Percentiles rank a stretch among this genome's conserved stretches.
Evolutionary conservation across 1,284 basidiomycete genomes (phyloP).

Genomic region (Ustilago nuda): DNA sequence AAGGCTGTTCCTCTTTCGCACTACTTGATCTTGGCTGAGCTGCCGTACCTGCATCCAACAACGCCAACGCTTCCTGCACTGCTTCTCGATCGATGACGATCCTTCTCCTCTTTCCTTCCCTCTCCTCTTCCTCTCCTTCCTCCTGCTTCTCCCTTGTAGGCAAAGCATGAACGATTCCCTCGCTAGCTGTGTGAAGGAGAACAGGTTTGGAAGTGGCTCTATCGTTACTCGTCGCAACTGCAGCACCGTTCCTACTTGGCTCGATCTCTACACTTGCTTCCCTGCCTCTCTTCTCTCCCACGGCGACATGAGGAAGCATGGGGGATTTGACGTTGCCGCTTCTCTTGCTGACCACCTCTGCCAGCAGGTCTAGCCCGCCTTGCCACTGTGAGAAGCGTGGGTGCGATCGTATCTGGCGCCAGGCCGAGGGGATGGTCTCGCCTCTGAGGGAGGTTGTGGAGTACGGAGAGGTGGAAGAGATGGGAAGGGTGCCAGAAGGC

Average conservation of each 20-base stretch:
- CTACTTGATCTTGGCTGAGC: constrained; percentile 26
- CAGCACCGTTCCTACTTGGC: constrained; percentile 9
- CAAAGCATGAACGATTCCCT: constrained; percentile 13
- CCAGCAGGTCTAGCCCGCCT: constrained; percentile 65
- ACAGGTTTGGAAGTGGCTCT: constrained; percentile 27
- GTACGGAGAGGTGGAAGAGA: constrained; percentile 5
- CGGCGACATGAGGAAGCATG: constrained; percentile 12
- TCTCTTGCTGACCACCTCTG: constrained; percentile 62
- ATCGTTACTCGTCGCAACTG: constrained; percentile 31
- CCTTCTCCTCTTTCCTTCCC: constrained; percentile 50
- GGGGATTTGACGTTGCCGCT: constrained; percentile 47
- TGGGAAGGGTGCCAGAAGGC: constrained; percentile 22
- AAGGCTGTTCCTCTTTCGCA: constrained; percentile 23
- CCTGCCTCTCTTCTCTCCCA: constrained; percentile 17
- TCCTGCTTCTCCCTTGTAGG: constrained; percentile 16
- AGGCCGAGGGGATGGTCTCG: constrained; percentile 62
- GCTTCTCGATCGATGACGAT: constrained; percentile 56
- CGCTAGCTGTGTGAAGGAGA: constrained; percentile 22
- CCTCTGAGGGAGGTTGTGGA: constrained; percentile 5
- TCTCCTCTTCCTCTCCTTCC: constrained; percentile 18
- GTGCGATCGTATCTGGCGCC: constrained; percentile 62
- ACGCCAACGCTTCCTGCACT: constrained; percentile 56
- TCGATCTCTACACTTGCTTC: constrained; percentile 49
- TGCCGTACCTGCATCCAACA: constrained; percentile 53
- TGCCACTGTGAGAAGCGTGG: constrained; percentile 60